These are phyloP conservation scores for Colletotrichum liaoningense DNA, from an alignment of 2,329 filamentous ascomycete species.

Conservation along the genomic window DNA sequence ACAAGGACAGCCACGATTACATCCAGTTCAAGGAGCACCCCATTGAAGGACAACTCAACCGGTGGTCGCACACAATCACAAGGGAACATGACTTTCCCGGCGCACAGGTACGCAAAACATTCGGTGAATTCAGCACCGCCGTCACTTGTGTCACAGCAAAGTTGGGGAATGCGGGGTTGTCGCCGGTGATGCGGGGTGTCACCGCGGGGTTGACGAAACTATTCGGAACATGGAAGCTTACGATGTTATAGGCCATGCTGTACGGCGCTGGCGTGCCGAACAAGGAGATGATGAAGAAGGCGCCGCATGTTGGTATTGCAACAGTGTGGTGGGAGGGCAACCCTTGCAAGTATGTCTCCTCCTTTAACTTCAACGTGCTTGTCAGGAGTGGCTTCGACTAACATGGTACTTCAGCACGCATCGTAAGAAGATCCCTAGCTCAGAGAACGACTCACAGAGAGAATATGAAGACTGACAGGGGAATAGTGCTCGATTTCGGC, in stretches of 20 bases:
- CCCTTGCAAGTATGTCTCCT: slow-evolving; percentile 80
- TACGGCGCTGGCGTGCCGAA: slow-evolving; percentile 92
- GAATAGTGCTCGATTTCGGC: slow-evolving; percentile 81
- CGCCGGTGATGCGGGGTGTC: background rate
- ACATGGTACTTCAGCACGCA: slow-evolving; percentile 48
- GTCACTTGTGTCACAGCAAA: background rate
- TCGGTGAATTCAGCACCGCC: background rate
- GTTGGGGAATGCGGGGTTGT: slow-evolving; percentile 31
- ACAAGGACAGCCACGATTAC: slow-evolving; percentile 63
- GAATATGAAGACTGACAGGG: background rate
- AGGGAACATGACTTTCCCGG: slow-evolving; percentile 90
- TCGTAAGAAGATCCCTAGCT: slow-evolving; percentile 44
- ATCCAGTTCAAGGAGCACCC: slow-evolving; percentile 64
- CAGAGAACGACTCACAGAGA: background rate
- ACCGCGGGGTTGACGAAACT: slow-evolving; percentile 26
- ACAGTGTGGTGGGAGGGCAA: slow-evolving; percentile 99
- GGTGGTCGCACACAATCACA: slow-evolving; percentile 86
- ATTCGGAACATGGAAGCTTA: background rate
- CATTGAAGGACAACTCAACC: slow-evolving; percentile 74
- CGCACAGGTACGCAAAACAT: slow-evolving; percentile 73
- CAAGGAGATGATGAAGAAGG: slow-evolving; percentile 86
- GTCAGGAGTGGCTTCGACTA: background rate
- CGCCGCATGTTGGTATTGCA: slow-evolving; percentile 89
- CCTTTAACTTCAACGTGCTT: background rate
- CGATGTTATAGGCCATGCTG: slow-evolving; percentile 79